Percentiles rank a stretch among this genome's conserved stretches.
These are phyloP conservation scores for Amphichorda felina DNA, from an alignment of 2,329 filamentous ascomycete genomes.

Conservation along the genomic window DNA sequence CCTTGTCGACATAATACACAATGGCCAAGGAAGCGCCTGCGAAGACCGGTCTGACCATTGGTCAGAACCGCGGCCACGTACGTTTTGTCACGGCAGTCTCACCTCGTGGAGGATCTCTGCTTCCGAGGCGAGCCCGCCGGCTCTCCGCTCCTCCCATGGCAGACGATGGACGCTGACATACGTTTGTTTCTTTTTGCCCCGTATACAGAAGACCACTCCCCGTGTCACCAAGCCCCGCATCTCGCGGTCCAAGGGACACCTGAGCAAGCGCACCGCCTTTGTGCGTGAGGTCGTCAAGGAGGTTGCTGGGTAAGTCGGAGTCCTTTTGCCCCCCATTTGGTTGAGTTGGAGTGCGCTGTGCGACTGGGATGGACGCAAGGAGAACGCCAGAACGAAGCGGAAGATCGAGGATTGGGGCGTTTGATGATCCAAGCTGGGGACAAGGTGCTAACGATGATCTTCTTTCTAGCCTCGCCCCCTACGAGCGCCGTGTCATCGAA, in stretches of 20 bases:
- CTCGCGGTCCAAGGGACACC: constrained; percentile 83
- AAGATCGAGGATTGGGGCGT: too few species aligned
- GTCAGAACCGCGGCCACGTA: constrained; percentile 56
- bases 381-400: too few species aligned
- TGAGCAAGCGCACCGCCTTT: constrained; percentile 95
- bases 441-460: constrained; percentile 18
- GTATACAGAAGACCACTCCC: constrained; percentile 66
- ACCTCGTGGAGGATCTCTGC: constrained; percentile 68
- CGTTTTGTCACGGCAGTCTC: constrained; percentile 40
- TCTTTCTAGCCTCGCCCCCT: constrained; percentile 60
- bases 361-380: too few species aligned
- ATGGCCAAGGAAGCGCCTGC: constrained; percentile 51
- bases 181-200: constrained; percentile 24
- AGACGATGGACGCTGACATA: constrained; percentile 54
- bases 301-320: constrained; percentile 73
- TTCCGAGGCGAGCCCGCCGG: constrained; percentile 8
- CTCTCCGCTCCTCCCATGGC: constrained; percentile 16
- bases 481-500: constrained; percentile 98
- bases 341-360: too few species aligned
- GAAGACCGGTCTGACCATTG: constrained; percentile 47
- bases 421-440: too few species aligned
- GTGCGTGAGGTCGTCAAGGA: constrained; percentile 97
- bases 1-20: constrained; percentile 12
- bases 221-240: constrained; percentile 69
- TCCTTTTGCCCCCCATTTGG: not conserved